phyloP scores from a whole-genome alignment of 305 asterid species.

The Fraxinus greggii region DNA sequence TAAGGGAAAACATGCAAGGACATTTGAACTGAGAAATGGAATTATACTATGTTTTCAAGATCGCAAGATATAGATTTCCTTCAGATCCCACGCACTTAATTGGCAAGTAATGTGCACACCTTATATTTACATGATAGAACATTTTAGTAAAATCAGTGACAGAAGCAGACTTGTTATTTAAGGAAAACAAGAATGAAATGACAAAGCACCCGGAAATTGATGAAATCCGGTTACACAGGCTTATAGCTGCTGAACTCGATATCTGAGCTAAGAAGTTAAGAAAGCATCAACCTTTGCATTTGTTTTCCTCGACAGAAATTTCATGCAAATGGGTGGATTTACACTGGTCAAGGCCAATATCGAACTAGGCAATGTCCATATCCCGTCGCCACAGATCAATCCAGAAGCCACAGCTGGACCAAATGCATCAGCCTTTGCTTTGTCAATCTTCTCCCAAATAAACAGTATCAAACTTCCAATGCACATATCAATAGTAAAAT shows the following conservation, averaged over 20 bases:
- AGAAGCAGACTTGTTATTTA: background rate
- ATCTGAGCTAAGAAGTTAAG: slow-evolving; percentile 39
- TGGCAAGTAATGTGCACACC: background rate
- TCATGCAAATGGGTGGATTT: slow-evolving; percentile 84
- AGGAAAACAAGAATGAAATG: background rate
- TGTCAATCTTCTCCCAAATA: slow-evolving; percentile 59
- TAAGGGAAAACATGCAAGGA: background rate
- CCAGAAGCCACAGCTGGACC: slow-evolving; percentile 93
- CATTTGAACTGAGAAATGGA: background rate
- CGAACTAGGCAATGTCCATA: slow-evolving; percentile 75
- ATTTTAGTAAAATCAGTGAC: background rate
- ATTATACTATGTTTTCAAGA: background rate
- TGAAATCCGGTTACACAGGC: background rate
- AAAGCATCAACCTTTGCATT: slow-evolving; percentile 47
- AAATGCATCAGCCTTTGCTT: slow-evolving; percentile 74
- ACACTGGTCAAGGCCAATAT: slow-evolving; percentile 66
- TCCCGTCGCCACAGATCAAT: slow-evolving; percentile 86
- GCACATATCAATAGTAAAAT: slow-evolving; percentile 84
- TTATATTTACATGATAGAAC: slow-evolving; percentile 11
- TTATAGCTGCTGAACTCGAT: background rate
- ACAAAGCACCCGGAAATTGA: background rate
- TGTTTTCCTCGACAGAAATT: slow-evolving; percentile 54
- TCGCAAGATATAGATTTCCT: background rate
- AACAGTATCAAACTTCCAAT: slow-evolving; percentile 74
- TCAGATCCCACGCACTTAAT: background rate